phyloP scores from a whole-genome alignment of 257 asterid species.

The Catharanthus roseus region DNA sequence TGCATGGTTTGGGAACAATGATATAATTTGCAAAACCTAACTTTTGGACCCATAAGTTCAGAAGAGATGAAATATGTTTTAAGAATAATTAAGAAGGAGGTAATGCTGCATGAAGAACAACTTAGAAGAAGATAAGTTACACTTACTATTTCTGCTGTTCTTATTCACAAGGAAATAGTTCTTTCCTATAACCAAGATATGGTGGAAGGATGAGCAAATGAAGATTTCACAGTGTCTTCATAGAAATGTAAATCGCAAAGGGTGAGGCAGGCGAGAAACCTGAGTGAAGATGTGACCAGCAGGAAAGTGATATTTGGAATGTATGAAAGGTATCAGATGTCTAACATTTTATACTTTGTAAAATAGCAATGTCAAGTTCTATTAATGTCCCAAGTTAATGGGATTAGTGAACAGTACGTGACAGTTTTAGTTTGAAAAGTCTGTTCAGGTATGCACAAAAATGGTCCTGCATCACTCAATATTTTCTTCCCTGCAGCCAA shows the following conservation, averaged over 20 bases:
- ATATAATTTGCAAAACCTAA: not conserved
- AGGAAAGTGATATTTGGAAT: not conserved
- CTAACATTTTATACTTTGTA: too few relatives aligned
- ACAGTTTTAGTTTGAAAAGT: not conserved
- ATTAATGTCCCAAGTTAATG: not conserved
- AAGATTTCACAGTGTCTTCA: not conserved
- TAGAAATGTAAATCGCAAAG: not conserved
- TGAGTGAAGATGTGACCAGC: not conserved
- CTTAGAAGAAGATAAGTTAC: not conserved
- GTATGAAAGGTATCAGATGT: not conserved
- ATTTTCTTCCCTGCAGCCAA: not conserved
- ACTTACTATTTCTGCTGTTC: not conserved
- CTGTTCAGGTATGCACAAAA: too few relatives aligned
- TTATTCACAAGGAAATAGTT: not conserved
- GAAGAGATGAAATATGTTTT: not conserved
- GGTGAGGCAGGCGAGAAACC: not conserved
- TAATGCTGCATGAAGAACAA: not conserved
- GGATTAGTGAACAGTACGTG: not conserved
- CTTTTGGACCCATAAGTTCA: not conserved
- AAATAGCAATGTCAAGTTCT: not conserved
- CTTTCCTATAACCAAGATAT: not conserved
- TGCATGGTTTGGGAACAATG: conserved; percentile 26
- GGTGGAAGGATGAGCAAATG: not conserved
- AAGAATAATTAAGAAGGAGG: not conserved
- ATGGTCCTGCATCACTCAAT: too few relatives aligned